Evolutionary conservation across 768 basidiomycete genomes (phyloP).

Genomic region (Amanita brunnescens): DNA sequence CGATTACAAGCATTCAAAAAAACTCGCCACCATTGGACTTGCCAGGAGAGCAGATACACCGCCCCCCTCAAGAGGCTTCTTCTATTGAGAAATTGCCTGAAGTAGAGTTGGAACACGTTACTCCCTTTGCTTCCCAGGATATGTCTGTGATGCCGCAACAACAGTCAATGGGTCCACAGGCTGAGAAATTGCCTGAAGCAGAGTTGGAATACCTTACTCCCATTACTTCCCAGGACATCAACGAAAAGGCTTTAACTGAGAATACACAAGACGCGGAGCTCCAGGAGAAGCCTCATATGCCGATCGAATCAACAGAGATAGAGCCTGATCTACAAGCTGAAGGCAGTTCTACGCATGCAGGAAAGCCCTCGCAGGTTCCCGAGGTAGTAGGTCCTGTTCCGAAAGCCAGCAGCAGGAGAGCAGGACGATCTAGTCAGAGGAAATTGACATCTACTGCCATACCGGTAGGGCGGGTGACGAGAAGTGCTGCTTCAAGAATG

Average conservation of each 20-base stretch:
- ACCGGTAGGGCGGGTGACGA: constrained; percentile 23
- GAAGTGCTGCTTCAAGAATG: constrained; percentile 25
- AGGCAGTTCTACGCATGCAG: neutral
- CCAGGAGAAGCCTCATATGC: neutral
- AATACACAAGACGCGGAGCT: neutral
- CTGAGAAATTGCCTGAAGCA: neutral
- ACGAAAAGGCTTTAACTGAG: neutral
- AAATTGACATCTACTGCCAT: constrained; percentile 16
- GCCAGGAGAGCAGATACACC: neutral
- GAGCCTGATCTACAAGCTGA: neutral
- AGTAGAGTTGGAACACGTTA: neutral
- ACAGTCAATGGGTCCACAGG: too few relatives aligned
- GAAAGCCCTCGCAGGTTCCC: neutral
- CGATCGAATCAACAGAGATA: neutral
- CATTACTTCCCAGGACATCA: neutral
- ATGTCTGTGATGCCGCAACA: too few relatives aligned
- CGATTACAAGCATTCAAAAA: neutral
- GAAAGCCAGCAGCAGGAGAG: neutral
- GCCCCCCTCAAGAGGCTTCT: neutral
- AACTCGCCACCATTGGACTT: neutral
- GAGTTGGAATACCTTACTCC: neutral
- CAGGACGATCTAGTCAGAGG: constrained; percentile 18
- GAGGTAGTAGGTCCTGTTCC: neutral
- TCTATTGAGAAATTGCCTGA: neutral
- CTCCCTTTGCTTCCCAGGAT: too few relatives aligned